phyloP scores from a whole-genome alignment of 2,329 filamentous ascomycete species.

The Fusarium pseudocircinatum region DNA sequence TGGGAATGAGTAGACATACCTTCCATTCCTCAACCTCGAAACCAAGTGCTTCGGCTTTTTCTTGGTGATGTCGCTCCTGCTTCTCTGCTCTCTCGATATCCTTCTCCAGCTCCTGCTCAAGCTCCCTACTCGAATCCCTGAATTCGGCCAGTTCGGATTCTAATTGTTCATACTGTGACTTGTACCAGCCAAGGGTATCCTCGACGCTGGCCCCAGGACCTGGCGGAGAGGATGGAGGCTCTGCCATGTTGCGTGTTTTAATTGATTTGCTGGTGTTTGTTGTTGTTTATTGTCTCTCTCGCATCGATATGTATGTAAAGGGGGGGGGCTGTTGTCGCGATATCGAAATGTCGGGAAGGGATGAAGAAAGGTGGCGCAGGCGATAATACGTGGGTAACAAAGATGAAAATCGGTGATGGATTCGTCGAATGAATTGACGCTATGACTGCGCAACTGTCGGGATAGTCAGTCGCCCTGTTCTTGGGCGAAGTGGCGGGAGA shows the following conservation, averaged over 20 bases:
- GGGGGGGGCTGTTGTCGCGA: conserved; percentile 16
- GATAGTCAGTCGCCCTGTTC: conserved; percentile 32
- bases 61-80: conserved; percentile 83
- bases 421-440: conserved; percentile 9
- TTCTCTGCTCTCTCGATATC: conserved; percentile 97
- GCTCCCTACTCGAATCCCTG: conserved; percentile 89
- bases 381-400: neutral
- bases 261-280: conserved; percentile 13
- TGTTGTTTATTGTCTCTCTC: conserved; percentile 27
- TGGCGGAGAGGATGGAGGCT: conserved; percentile 71
- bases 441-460: conserved; percentile 23
- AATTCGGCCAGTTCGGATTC: conserved; percentile 94
- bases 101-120: conserved; percentile 94
- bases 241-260: conserved; percentile 57
- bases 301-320: conserved; percentile 17
- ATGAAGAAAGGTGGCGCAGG: conserved; percentile 18
- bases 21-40: conserved; percentile 99
- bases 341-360: conserved; percentile 6
- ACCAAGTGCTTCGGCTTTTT: conserved; percentile 83
- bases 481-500: conserved; percentile 32
- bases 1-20: conserved; percentile 61
- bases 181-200: conserved; percentile 92
- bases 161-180: conserved; percentile 91
- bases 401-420: conserved; percentile 7
- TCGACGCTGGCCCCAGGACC: conserved; percentile 65